Evolutionary conservation across 495 filamentous ascomycete genomes (phyloP), one percentile per base, ranked within the genome.

Genomic region (Melanomma pulvis-pyrius): DNA sequence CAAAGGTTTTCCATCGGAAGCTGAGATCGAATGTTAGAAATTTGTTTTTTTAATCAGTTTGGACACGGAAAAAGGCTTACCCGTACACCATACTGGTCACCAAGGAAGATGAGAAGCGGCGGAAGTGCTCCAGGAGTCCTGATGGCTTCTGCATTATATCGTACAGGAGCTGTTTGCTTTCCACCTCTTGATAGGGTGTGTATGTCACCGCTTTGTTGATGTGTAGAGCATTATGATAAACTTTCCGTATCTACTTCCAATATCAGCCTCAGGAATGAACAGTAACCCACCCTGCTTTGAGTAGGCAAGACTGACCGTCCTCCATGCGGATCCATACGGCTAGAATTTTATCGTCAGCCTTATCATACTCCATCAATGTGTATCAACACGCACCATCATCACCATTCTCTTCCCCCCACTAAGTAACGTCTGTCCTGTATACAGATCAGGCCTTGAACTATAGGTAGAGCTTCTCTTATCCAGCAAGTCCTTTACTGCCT

Each of bases 21-120:
- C 75, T 62, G 13, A 13, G n/a, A n/a, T n/a, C n/a, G n/a, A 83
- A 84, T 8, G 85, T 74, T 63, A 83, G 81, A 70, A 75, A 73
- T 67, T 84, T 75, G 41, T 82, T 82, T 17, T 75, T 61, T 58
- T 86, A 82, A 17, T 85, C 77, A 61, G 78, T 79, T 3, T 74
- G 76, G 0, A 76, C 64, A 4, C 79, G 80, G 15, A 83, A 77
- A 17, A 47, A 21, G 13, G 13, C 32, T 13, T 9, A 59, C 53
- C 83, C 83, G 59, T 81, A 87, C 6, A 83, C 76, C 81, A 86
- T 85, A 3, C 69, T 59, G 52, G 83, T 85, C 3, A 81, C 81
- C 19, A 85, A 72, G 6, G 83, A 77, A 61, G 81, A 82, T 21
- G 82, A 77, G 70, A 82, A 86, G 39, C 83, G 78, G 8, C 82